phyloP scores from a whole-genome alignment of 1,284 basidiomycete genomes.

The Leucoagaricus sp. region DNA sequence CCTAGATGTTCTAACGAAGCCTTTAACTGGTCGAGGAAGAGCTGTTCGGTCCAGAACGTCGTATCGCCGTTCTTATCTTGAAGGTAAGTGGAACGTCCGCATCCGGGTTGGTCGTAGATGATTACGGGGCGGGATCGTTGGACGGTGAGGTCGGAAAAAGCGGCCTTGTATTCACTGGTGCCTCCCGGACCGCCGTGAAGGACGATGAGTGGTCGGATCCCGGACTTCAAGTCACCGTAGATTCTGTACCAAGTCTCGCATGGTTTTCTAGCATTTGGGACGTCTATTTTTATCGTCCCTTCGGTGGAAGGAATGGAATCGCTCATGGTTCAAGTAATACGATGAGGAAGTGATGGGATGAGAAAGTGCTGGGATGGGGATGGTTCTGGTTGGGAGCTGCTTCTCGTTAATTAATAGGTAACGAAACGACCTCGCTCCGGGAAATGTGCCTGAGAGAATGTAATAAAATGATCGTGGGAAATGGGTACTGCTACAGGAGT shows the following conservation, averaged over 20 bases:
- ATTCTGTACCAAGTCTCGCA: constrained; percentile 32
- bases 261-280: background rate
- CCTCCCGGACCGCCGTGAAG: constrained; percentile 34
- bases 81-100: constrained; percentile 23
- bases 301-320: background rate
- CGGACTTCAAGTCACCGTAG: constrained; percentile 25
- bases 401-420: no score
- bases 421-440: no score
- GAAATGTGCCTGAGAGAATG: no score
- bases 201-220: constrained; percentile 26
- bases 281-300: constrained; percentile 9
- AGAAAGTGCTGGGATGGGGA: no score
- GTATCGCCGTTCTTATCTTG: constrained; percentile 17
- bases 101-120: constrained; percentile 28
- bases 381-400: no score
- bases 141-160: constrained; percentile 14
- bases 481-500: no score
- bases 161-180: constrained; percentile 10
- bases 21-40: constrained; percentile 51
- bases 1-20: constrained; percentile 41
- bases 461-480: no score
- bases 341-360: no score
- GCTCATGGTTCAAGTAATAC: no score
- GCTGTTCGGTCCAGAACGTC: constrained; percentile 46
- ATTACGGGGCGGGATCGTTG: constrained; percentile 20